Percentiles rank a stretch among this genome's conserved stretches.
Evolutionary conservation across 2,329 filamentous ascomycete species (phyloP).

Genomic region (Pyrenophora seminiperda): DNA sequence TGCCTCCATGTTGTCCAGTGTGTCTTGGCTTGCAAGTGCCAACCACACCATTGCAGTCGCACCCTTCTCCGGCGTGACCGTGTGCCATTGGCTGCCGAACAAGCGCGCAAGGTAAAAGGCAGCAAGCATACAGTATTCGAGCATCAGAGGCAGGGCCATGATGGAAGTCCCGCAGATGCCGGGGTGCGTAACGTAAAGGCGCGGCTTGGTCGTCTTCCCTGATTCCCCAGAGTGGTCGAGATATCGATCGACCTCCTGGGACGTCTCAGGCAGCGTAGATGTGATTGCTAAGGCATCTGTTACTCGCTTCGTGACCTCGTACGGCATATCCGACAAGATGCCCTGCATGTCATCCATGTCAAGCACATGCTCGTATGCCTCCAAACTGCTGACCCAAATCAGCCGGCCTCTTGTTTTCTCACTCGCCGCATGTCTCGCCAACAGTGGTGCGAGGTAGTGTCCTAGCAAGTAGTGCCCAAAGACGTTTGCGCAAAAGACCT

Average conservation of each 20-base stretch:
- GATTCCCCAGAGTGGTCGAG: constrained; percentile 20
- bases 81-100: constrained; percentile 88
- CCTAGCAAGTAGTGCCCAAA: constrained; percentile 94
- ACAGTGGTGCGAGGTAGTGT: constrained; percentile 77
- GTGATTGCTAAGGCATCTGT: constrained; percentile 85
- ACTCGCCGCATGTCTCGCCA: constrained; percentile 57
- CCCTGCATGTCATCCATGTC: constrained; percentile 76
- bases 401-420: constrained; percentile 64
- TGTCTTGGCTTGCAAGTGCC: constrained; percentile 68
- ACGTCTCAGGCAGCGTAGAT: constrained; percentile 67
- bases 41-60: constrained; percentile 80
- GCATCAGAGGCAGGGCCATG: constrained; percentile 71
- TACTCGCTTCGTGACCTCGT: constrained; percentile 86
- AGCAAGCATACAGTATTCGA: constrained; percentile 71
- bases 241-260: constrained; percentile 50
- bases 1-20: constrained; percentile 61
- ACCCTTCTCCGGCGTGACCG: constrained; percentile 74
- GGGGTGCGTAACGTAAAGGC: constrained; percentile 81
- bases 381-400: constrained; percentile 86
- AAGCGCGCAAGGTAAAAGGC: constrained; percentile 74
- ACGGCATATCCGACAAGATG: constrained; percentile 65
- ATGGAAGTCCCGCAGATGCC: constrained; percentile 85
- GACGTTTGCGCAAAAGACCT: constrained; percentile 88
- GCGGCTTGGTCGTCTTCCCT: constrained; percentile 52
- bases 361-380: constrained; percentile 66